A percentile compares a stretch with the other conserved stretches of the same genome.
Evolutionary conservation across 2,329 filamentous ascomycete species (phyloP).

Genomic region (Paraphaeosphaeria minitans): DNA sequence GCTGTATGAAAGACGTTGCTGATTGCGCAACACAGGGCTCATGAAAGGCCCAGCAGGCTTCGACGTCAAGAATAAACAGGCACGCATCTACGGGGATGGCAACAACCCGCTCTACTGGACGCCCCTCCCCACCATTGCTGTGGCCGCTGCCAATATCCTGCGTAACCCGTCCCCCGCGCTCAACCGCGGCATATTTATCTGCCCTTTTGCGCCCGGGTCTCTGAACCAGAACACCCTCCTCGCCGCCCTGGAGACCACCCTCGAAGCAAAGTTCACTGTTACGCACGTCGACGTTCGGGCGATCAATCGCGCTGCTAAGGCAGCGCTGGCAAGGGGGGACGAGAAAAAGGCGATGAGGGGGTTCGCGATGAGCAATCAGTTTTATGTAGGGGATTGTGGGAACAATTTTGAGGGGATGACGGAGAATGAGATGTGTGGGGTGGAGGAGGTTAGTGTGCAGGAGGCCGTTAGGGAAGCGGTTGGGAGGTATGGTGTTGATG

Average conservation of each 20-base stretch:
- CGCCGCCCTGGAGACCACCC: constrained; percentile 25
- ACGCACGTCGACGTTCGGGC: constrained; percentile 34
- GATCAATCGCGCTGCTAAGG: constrained; percentile 35
- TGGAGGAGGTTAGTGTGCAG: constrained; percentile 30
- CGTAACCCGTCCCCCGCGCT: constrained; percentile 24
- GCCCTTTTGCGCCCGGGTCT: constrained; percentile 21
- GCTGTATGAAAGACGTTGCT: constrained; percentile 2
- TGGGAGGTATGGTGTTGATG: constrained; percentile 28
- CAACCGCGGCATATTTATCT: constrained; percentile 40
- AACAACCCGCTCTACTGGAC: constrained; percentile 40
- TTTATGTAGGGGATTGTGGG: constrained; percentile 36
- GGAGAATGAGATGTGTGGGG: constrained; percentile 39
- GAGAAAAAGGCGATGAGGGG: constrained; percentile 36
- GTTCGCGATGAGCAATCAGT: constrained; percentile 37
- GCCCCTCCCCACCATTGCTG: constrained; percentile 31
- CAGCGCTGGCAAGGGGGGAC: constrained; percentile 36
- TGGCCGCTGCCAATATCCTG: constrained; percentile 38
- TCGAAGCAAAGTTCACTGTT: constrained; percentile 28
- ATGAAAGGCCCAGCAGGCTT: constrained; percentile 45
- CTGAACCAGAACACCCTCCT: constrained; percentile 39
- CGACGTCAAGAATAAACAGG: constrained; percentile 31
- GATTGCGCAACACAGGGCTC: constrained; percentile 31
- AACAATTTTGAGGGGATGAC: constrained; percentile 33
- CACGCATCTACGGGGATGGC: constrained; percentile 44
- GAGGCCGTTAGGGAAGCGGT: constrained; percentile 36